These are phyloP conservation scores for Bolboschoenoplectus hybrid DNA, from an alignment of 202 grass and related monocot species.

Conservation along the genomic window DNA sequence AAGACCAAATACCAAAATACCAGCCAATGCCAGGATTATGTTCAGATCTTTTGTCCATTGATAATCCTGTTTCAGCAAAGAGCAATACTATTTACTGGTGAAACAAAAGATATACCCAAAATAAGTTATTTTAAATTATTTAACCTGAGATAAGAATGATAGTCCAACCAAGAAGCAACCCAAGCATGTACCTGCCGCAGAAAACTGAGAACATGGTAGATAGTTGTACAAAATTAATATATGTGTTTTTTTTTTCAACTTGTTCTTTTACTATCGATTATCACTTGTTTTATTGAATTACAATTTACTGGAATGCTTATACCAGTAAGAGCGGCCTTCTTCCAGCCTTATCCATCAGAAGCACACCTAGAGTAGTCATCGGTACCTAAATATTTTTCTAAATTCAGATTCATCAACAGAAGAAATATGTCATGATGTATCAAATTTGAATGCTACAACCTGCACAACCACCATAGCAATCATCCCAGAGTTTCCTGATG, in stretches of 20 bases:
- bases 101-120: not conserved
- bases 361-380: constrained; percentile 67
- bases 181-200: constrained; percentile 77
- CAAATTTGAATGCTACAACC: constrained; percentile 43
- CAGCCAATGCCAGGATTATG: constrained; percentile 54
- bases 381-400: constrained; percentile 57
- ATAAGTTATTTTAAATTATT: constrained; percentile 1
- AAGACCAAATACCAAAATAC: constrained; percentile 62
- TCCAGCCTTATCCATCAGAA: constrained; percentile 82
- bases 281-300: not conserved
- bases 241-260: not conserved
- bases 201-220: constrained; percentile 50
- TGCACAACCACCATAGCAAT: constrained; percentile 74
- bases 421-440: not conserved
- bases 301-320: constrained; percentile 20
- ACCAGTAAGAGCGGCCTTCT: constrained; percentile 84
- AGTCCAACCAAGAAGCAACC: constrained; percentile 74
- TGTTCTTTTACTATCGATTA: not conserved
- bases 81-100: not conserved
- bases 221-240: not conserved
- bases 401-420: constrained; percentile 26
- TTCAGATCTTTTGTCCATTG: constrained; percentile 58
- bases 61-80: constrained; percentile 48
- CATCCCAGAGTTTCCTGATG: constrained; percentile 76
- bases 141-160: constrained; percentile 75